Conservation (phyloP, 2,329 filamentous ascomycete species). For the Sporothrix pseudoabietina region DNA sequence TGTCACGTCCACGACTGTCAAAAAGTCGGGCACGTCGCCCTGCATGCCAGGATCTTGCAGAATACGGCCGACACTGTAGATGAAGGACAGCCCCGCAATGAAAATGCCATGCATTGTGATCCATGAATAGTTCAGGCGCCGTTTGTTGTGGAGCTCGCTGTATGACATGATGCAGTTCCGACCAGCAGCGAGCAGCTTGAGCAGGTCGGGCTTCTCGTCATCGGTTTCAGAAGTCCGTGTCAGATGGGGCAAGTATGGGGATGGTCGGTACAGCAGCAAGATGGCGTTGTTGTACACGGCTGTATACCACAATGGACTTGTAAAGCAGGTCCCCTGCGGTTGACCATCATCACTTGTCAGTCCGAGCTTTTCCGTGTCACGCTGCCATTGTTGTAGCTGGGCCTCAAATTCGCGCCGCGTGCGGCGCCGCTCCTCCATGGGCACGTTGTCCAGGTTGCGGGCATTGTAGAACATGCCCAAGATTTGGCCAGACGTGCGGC, state of each 20-base stretch:
- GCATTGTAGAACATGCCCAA: not conserved
- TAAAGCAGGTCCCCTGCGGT: not conserved
- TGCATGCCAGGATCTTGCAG: slow-evolving; percentile 8
- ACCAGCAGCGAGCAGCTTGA: not conserved
- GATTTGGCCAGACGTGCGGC: not conserved
- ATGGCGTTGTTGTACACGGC: slow-evolving; percentile 31
- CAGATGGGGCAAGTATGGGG: slow-evolving; percentile 28
- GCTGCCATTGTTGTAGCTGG: not conserved
- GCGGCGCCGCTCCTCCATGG: slow-evolving; percentile 6
- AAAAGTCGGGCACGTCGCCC: not conserved
- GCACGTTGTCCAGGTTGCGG: not conserved
- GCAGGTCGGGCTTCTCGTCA: not conserved
- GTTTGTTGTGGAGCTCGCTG: slow-evolving; percentile 23
- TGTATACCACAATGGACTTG: slow-evolving; percentile 23
- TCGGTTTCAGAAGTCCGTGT: not conserved
- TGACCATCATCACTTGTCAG: not conserved
- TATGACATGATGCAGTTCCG: not conserved
- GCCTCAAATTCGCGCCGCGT: not conserved
- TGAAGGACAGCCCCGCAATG: slow-evolving; percentile 17
- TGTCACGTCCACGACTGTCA: slow-evolving; percentile 9
- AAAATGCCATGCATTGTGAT: slow-evolving; percentile 23
- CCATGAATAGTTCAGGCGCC: slow-evolving; percentile 20
- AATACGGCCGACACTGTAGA: slow-evolving; percentile 20
- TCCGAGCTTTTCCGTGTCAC: not conserved
- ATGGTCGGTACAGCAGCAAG: slow-evolving; percentile 31